phyloP scores from a whole-genome alignment of 2,329 filamentous ascomycete genomes.

The Sporothrix mexicana region DNA sequence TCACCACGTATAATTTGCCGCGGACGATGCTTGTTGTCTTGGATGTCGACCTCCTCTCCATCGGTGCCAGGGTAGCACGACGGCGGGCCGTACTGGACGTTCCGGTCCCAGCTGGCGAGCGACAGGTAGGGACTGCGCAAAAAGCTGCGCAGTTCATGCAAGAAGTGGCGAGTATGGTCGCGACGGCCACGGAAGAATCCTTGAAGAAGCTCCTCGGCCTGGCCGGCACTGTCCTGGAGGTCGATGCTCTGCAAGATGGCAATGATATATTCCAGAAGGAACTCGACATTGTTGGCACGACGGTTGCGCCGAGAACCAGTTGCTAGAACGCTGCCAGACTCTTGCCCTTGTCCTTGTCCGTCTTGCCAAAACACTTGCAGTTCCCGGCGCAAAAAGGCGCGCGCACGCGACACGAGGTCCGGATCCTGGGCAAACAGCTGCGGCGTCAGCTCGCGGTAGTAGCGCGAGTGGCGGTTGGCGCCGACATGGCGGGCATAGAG shows the following conservation, averaged over 20 bases:
- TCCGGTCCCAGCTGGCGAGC: constrained; percentile 78
- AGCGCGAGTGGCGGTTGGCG: constrained; percentile 76
- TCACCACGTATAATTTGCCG: constrained; percentile 8
- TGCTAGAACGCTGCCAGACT: constrained; percentile 31
- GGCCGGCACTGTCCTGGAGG: constrained; percentile 76
- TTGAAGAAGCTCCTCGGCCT: constrained; percentile 77
- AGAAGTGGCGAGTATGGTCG: constrained; percentile 73
- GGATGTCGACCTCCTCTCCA: not conserved
- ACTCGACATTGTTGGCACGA: constrained; percentile 68
- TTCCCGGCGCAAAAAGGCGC: constrained; percentile 83
- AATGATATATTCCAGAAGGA: constrained; percentile 83
- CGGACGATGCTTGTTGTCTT: not conserved
- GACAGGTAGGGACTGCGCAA: constrained; percentile 77
- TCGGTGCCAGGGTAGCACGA: not conserved
- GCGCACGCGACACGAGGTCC: constrained; percentile 74
- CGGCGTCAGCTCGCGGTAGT: constrained; percentile 76
- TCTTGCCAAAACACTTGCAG: constrained; percentile 73
- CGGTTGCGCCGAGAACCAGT: constrained; percentile 38
- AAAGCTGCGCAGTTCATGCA: constrained; percentile 86
- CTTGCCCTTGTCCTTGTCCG: constrained; percentile 34
- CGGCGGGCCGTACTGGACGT: constrained; percentile 69
- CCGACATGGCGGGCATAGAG: constrained; percentile 84
- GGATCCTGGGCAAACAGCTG: constrained; percentile 66
- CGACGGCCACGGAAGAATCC: constrained; percentile 72
- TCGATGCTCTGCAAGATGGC: constrained; percentile 84